These are phyloP conservation scores for Kuraishia hungarica DNA, from an alignment of 805 yeast species.

Conservation along the genomic window DNA sequence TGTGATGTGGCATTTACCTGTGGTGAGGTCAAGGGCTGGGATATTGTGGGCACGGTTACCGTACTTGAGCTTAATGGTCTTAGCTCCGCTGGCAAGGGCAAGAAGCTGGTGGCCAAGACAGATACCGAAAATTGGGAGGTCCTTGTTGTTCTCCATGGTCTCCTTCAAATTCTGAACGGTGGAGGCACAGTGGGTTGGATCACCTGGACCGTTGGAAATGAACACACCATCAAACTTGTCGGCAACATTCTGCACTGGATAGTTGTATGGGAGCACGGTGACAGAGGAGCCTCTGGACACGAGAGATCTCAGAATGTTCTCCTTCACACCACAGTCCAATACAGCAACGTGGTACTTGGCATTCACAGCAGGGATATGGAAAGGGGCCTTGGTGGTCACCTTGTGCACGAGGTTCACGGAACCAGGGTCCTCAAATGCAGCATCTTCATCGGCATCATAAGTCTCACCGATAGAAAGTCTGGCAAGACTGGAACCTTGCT, in stretches of 20 bases:
- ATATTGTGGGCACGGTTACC: constrained; percentile 99
- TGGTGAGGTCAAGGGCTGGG: constrained; percentile 83
- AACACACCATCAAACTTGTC: constrained; percentile 91
- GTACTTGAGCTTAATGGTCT: constrained; percentile 85
- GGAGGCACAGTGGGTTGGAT: constrained; percentile 81
- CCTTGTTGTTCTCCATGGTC: constrained; percentile 52
- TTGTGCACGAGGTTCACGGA: constrained; percentile 82
- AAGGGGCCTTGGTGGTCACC: constrained; percentile 93
- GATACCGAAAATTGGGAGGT: constrained; percentile 92
- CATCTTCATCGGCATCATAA: constrained; percentile 86
- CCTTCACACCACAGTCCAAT: constrained; percentile 97
- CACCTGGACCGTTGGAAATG: constrained; percentile 96
- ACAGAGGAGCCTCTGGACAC: constrained; percentile 93
- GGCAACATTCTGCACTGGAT: constrained; percentile 86
- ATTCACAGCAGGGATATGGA: constrained; percentile 66
- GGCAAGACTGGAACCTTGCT: constrained; percentile 91
- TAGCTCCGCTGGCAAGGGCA: constrained; percentile 92
- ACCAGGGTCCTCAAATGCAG: constrained; percentile 87
- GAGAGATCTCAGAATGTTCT: constrained; percentile 88
- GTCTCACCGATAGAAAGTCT: constrained; percentile 85
- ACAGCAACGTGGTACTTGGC: constrained; percentile 77
- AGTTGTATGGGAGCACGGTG: constrained; percentile 94
- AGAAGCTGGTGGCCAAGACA: constrained; percentile 96
- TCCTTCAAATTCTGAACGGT: constrained; percentile 70
- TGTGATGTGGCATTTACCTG: constrained; percentile 95